Conservation (phyloP, 73 alveolate genomes). For the Uronychia binucleata region DNA sequence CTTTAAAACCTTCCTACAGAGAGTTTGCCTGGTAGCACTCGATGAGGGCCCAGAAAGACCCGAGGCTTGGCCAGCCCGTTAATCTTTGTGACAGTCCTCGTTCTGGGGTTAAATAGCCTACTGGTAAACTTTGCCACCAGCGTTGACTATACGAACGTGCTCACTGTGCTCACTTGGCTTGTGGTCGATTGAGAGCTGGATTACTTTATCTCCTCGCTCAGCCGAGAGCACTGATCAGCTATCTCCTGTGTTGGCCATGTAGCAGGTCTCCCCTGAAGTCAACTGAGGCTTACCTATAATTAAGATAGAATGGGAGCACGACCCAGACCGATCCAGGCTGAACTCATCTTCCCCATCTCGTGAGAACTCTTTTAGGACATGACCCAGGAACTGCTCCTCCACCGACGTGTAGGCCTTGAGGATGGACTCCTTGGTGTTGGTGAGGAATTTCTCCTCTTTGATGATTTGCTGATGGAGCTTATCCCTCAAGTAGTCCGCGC, state of each 20-base stretch:
- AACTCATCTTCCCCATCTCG: slow-evolving; percentile 30
- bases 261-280: slow-evolving; percentile 39
- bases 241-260: slow-evolving; percentile 71
- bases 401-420: slow-evolving; percentile 84
- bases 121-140: slow-evolving; percentile 76
- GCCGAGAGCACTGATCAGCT: slow-evolving; percentile 62
- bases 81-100: slow-evolving; percentile 1
- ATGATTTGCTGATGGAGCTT: slow-evolving; percentile 77
- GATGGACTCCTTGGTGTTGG: slow-evolving; percentile 81
- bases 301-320: slow-evolving; percentile 72
- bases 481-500: slow-evolving; percentile 80
- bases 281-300: slow-evolving; percentile 56
- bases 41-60: slow-evolving; percentile 80
- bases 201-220: slow-evolving; percentile 46
- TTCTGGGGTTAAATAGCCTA: background rate
- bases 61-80: slow-evolving; percentile 14
- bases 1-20: slow-evolving; percentile 25
- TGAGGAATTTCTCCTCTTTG: slow-evolving; percentile 66
- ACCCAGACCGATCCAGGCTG: slow-evolving; percentile 73
- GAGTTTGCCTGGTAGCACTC: slow-evolving; percentile 84
- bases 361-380: slow-evolving; percentile 57
- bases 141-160: slow-evolving; percentile 60
- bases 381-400: slow-evolving; percentile 79
- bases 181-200: slow-evolving; percentile 71
- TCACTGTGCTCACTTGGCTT: slow-evolving; percentile 78